These are phyloP conservation scores for Luzula sylvatica DNA, from an alignment of 176 grass and related monocot species.

Conservation along the genomic window DNA sequence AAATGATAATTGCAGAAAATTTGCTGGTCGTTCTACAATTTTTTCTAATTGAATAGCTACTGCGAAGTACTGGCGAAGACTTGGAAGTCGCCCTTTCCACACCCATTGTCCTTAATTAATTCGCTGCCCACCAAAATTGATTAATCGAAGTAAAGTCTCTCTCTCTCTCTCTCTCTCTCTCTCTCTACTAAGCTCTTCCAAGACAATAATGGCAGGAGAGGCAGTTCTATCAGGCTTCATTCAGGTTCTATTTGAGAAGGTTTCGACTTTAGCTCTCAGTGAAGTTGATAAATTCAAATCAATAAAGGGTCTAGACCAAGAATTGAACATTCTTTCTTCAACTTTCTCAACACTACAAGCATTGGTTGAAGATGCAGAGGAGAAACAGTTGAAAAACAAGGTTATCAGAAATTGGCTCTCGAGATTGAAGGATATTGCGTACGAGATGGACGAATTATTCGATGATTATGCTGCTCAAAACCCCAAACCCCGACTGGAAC, in stretches of 20 bases:
- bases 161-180: neutral
- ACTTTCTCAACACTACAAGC: constrained; percentile 35
- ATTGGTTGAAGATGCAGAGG: constrained; percentile 67
- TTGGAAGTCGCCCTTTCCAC: too few species aligned
- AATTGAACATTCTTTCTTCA: constrained; percentile 45
- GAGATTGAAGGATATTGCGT: constrained; percentile 44
- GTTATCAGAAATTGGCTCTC: constrained; percentile 41
- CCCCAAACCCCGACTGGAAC: constrained; percentile 32
- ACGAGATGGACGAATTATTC: constrained; percentile 66
- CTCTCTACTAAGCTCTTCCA: neutral
- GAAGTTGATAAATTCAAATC: constrained; percentile 32
- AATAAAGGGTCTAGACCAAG: constrained; percentile 16
- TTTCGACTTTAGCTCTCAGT: constrained; percentile 31
- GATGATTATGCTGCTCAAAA: constrained; percentile 35
- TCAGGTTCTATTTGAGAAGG: constrained; percentile 59
- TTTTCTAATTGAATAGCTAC: too few species aligned
- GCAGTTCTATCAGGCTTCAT: constrained; percentile 58
- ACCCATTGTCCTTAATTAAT: too few species aligned
- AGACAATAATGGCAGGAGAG: constrained; percentile 28
- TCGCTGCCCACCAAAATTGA: too few species aligned
- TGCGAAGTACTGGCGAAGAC: too few species aligned
- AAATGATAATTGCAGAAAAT: too few species aligned
- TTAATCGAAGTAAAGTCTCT: too few species aligned
- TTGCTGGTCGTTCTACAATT: too few species aligned
- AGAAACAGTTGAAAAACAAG: constrained; percentile 46